Evolutionary conservation across 768 basidiomycete species (phyloP).

Genomic region (Dioszegia aurantiaca): DNA sequence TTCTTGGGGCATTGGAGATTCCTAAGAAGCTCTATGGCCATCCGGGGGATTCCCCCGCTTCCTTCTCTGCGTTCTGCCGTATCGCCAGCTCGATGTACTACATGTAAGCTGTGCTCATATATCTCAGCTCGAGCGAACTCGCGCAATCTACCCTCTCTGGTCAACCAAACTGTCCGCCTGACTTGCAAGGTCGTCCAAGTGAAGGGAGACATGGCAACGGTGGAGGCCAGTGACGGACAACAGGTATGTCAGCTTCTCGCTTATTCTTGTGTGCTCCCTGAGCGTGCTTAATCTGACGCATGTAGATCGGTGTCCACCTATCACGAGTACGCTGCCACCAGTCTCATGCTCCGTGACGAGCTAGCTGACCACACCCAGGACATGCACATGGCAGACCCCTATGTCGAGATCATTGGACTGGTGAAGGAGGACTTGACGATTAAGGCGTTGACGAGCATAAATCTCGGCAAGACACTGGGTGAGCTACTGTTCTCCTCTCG

Average conservation of each 20-base stretch:
- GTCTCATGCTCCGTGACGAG: background rate
- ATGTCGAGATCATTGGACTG: constrained; percentile 66
- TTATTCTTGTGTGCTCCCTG: too few species aligned
- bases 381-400: constrained; percentile 58
- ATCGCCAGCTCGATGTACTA: too few species aligned
- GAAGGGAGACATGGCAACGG: constrained; percentile 58
- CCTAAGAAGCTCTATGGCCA: too few species aligned
- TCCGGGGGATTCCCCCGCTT: too few species aligned
- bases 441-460: constrained; percentile 59
- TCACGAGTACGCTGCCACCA: constrained; percentile 28
- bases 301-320: constrained; percentile 38
- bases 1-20: too few species aligned
- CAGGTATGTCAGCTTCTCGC: constrained; percentile 54
- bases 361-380: constrained; percentile 49
- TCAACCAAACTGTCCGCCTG: constrained; percentile 62
- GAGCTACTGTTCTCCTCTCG: constrained; percentile 35
- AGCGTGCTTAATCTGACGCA: constrained; percentile 10
- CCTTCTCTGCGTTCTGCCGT: too few species aligned
- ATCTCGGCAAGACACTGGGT: constrained; percentile 67
- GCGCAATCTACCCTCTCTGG: constrained; percentile 58
- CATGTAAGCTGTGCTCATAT: background rate
- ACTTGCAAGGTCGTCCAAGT: constrained; percentile 64
- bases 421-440: constrained; percentile 61
- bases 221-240: constrained; percentile 67
- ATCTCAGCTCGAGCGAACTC: constrained; percentile 63